Base-by-base conservation (phyloP, 2,329 filamentous ascomycete species). In the Cyphellophora attinorum region DNA sequence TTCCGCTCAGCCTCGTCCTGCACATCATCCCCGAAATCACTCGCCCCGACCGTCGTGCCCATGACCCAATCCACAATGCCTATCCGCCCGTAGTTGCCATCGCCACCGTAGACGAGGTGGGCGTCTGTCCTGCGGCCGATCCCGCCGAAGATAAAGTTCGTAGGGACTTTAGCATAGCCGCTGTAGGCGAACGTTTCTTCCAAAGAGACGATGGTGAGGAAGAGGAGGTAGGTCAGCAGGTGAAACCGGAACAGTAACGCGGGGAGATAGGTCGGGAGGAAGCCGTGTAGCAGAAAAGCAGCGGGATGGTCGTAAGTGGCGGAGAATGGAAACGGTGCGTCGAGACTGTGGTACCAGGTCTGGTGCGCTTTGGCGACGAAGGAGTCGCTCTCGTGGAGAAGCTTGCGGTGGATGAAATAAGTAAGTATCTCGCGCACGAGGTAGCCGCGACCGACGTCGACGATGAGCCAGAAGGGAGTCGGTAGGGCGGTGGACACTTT, bases 321-420 rank as follows among this genome's bases (percentile, higher is more conserved):
- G 4, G 67, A 64, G 12, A 78, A 57, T 11, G 73, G 70, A 49
- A 68, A 76, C 0, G 72, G 71, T 10, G 67, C 54, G 14, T 47
- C 49, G 29, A 76, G 52, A 28, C 59, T 60, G 48, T 79, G 74
- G 38, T 76, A 73, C 74, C 74, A 78, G 19, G 50, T 47, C 13
- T 57, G 41, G 47, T 79, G 74, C 0, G 56, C 52, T 4, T 51
- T 42, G 47, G 51, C 57, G 15, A 44, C 53, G 28, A 54, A 54
- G 3, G 34, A 33, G 11, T 30, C 28, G 17, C 21, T 18, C 16
- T 45, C 38, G 58, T 93, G 85, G 6, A 94, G 68, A 16, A 80
- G 39, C 51, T 72, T 72, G 33, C 81, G 77, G 59, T 93, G 85
- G 46, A 85, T 67, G 48, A 76, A 70, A 55, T 93, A 94, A 38